Conservation (phyloP, 495 filamentous ascomycete genomes). For the Saxispiralis lemnorum region DNA sequence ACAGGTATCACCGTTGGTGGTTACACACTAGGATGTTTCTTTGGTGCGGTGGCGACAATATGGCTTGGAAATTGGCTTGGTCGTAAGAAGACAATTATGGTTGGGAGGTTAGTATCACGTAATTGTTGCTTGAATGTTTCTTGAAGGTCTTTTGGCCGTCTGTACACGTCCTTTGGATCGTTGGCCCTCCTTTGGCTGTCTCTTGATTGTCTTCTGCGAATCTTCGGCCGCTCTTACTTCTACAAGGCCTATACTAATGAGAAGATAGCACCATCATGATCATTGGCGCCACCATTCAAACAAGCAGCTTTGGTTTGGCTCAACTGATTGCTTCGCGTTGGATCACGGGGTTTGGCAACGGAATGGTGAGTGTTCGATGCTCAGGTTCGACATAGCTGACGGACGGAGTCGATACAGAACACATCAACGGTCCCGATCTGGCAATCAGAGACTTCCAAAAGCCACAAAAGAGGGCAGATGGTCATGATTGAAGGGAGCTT, state of each 20-base stretch:
- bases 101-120: too few species aligned
- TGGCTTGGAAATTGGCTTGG: conserved; percentile 57
- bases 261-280: conserved; percentile 65
- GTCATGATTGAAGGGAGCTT: conserved; percentile 24
- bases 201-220: too few species aligned
- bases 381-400: too few species aligned
- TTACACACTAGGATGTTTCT: conserved; percentile 61
- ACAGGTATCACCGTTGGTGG: conserved; percentile 36
- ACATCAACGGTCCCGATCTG: conserved; percentile 27
- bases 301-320: conserved; percentile 40
- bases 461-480: conserved; percentile 23
- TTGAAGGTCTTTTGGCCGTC: too few species aligned
- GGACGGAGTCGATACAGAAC: too few species aligned
- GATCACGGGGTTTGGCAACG: conserved; percentile 44
- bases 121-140: too few species aligned
- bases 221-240: too few species aligned
- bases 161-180: too few species aligned
- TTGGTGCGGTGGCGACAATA: conserved; percentile 50
- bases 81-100: conserved; percentile 51
- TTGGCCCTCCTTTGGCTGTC: too few species aligned
- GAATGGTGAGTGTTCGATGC: conserved; percentile 4
- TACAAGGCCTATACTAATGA: too few species aligned
- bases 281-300: conserved; percentile 49
- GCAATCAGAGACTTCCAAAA: conserved; percentile 22
- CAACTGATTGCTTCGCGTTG: conserved; percentile 50